Evolutionary conservation across 2,329 filamentous ascomycete genomes (phyloP).

Genomic region (Elsinoe australis): DNA sequence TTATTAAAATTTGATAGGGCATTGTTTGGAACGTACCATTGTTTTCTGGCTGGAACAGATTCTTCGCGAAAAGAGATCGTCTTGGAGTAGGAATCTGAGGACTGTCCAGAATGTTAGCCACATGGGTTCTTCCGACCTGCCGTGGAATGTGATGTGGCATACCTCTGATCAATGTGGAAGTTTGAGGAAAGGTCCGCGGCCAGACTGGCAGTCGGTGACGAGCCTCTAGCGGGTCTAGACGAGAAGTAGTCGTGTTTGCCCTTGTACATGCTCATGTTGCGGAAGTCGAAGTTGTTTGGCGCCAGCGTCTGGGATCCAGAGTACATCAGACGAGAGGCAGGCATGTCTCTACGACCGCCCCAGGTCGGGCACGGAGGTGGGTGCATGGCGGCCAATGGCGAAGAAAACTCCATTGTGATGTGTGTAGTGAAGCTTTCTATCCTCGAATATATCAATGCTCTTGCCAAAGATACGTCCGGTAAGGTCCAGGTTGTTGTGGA

Average conservation of each 20-base stretch:
- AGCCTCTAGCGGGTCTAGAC: constrained; percentile 63
- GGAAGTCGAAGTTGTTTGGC: constrained; percentile 65
- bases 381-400: constrained; percentile 88
- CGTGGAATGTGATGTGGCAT: constrained; percentile 35
- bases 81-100: constrained; percentile 76
- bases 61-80: constrained; percentile 72
- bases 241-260: constrained; percentile 72
- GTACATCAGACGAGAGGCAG: constrained; percentile 47
- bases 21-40: constrained; percentile 25
- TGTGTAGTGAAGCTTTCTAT: constrained; percentile 1
- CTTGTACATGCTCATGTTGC: constrained; percentile 63
- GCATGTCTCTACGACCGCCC: constrained; percentile 51
- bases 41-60: constrained; percentile 47
- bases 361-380: constrained; percentile 58
- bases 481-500: neutral
- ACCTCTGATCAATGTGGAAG: constrained; percentile 95
- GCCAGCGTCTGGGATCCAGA: constrained; percentile 49
- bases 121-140: constrained; percentile 22
- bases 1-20: constrained; percentile 11
- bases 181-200: constrained; percentile 94
- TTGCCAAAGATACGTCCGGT: neutral
- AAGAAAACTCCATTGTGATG: constrained; percentile 75
- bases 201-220: constrained; percentile 83
- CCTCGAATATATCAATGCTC: constrained; percentile 9
- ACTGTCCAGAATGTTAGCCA: constrained; percentile 40